Evolutionary conservation across 139 green algal genomes (phyloP).

Genomic region (Chlamydomonas incerta): DNA sequence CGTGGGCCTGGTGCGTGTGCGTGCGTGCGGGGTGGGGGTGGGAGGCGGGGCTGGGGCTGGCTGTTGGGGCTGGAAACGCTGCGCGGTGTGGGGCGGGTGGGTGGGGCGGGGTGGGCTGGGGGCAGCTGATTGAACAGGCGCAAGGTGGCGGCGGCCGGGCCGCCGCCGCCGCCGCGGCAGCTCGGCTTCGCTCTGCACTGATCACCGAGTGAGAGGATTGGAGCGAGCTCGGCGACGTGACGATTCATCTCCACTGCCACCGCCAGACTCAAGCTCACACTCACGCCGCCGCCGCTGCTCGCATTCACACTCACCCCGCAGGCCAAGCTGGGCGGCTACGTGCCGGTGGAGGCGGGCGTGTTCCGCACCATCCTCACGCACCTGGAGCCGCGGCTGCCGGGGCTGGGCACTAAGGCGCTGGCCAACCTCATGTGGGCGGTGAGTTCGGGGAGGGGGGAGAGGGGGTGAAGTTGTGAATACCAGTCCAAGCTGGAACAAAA

Average conservation of each 20-base stretch:
- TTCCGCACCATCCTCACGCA: slow-evolving; percentile 12
- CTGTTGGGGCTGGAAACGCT: too few species aligned
- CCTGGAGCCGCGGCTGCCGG: slow-evolving; percentile 18
- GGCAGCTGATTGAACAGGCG: too few species aligned
- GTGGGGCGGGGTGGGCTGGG: too few species aligned
- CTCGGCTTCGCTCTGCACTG: too few species aligned
- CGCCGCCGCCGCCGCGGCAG: too few species aligned
- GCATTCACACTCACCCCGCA: not conserved
- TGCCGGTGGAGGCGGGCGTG: not conserved
- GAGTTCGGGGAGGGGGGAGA: not conserved
- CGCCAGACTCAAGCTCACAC: too few species aligned
- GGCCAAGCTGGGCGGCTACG: slow-evolving; percentile 30
- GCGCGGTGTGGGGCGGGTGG: too few species aligned
- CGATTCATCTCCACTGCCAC: too few species aligned
- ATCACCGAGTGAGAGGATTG: not conserved
- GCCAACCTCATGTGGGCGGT: slow-evolving; percentile 56
- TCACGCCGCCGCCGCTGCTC: not conserved
- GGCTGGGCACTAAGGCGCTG: slow-evolving; percentile 32
- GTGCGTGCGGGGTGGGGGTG: not conserved
- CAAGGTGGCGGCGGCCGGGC: too few species aligned
- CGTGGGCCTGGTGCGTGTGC: slow-evolving; percentile 25
- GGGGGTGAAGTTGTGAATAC: too few species aligned
- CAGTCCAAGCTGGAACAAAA: too few species aligned
- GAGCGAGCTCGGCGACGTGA: not conserved
- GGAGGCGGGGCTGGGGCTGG: not conserved